Evolutionary conservation across 257 asterid genomes (phyloP).

Genomic region (Capsicum baccatum): DNA sequence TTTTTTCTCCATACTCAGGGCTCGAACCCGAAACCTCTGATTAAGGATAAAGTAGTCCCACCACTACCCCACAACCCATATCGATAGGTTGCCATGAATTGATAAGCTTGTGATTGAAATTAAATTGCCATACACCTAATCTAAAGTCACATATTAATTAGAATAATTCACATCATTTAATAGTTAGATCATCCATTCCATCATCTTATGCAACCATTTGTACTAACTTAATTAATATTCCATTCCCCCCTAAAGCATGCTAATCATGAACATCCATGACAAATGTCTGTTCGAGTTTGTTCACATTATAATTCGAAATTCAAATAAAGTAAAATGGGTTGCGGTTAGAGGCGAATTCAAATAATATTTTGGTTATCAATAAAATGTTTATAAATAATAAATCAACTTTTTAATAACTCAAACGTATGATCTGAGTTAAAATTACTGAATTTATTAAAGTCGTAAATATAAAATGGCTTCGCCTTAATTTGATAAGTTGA

Average conservation of each 20-base stretch:
- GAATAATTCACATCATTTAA: neutral
- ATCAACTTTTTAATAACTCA: too few relatives aligned
- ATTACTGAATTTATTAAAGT: neutral
- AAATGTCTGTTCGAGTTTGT: neutral
- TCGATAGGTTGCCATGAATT: conserved; percentile 27
- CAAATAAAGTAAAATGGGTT: neutral
- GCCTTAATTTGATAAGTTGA: fast-evolving
- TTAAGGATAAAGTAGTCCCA: too few relatives aligned
- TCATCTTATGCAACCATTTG: conserved; percentile 12
- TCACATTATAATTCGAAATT: neutral
- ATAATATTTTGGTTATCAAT: too few relatives aligned
- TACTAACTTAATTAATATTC: conserved; percentile 15
- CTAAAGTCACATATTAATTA: neutral
- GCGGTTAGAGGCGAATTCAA: neutral
- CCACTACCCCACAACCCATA: too few relatives aligned
- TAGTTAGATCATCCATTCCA: conserved; percentile 16
- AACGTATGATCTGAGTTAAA: too few relatives aligned
- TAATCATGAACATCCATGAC: neutral
- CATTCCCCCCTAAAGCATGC: neutral
- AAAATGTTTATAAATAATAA: too few relatives aligned
- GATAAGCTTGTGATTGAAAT: conserved; percentile 30
- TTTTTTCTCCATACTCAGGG: too few relatives aligned
- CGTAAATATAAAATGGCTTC: neutral
- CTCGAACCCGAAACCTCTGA: too few relatives aligned
- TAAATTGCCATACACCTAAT: conserved; percentile 26